These are phyloP conservation scores for Saccharomycopsis malanga DNA, from an alignment of 805 yeast genomes.

Conservation along the genomic window DNA sequence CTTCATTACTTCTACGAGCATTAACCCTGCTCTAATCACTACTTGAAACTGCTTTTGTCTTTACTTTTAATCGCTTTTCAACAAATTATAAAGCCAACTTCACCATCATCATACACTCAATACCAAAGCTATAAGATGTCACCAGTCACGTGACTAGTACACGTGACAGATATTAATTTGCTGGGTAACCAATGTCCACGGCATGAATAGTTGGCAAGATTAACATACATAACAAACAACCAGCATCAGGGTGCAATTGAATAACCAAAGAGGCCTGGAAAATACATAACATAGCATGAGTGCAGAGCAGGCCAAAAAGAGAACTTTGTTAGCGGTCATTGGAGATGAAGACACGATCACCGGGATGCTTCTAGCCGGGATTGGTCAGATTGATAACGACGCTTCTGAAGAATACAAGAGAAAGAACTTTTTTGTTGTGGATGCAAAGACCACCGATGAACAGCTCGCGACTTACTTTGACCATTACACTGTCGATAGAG, in stretches of 20 bases:
- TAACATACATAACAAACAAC: no score
- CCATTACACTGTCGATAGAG: conserved; percentile 62
- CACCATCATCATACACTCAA: no score
- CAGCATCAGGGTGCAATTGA: not conserved
- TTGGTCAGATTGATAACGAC: conserved; percentile 72
- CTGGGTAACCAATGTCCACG: not conserved
- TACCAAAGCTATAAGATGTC: no score
- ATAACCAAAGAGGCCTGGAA: not conserved
- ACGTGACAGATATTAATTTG: no score
- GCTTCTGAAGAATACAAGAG: conserved; percentile 49
- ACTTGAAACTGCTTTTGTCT: no score
- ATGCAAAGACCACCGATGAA: conserved; percentile 70
- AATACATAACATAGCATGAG: conserved; percentile 17
- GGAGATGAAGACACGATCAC: conserved; percentile 98
- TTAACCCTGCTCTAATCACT: no score
- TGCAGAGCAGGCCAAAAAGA: conserved; percentile 44
- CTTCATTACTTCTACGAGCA: no score
- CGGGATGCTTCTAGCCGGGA: conserved; percentile 90
- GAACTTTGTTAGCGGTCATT: conserved; percentile 84
- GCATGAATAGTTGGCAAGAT: not conserved
- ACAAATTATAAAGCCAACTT: no score
- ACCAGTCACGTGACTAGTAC: no score
- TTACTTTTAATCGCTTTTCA: no score
- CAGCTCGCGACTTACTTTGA: conserved; percentile 71
- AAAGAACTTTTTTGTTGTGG: conserved; percentile 74